These are phyloP conservation scores for Linum lewisii DNA, from an alignment of 345 rosid genomes.

Conservation along the genomic window DNA sequence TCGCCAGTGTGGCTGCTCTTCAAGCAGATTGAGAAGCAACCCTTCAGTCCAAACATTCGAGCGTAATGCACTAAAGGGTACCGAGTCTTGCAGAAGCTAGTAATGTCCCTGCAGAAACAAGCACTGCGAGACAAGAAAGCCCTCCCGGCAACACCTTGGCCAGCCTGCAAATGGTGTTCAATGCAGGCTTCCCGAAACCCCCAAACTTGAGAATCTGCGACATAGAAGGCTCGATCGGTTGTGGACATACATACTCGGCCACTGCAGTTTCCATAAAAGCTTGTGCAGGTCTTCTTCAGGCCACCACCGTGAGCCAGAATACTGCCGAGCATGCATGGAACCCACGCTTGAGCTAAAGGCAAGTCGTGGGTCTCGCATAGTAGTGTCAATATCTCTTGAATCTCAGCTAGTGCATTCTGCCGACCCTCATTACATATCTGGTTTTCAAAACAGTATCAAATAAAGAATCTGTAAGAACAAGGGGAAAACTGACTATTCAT, in stretches of 20 bases:
- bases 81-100: constrained; percentile 69
- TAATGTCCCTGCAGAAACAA: constrained; percentile 67
- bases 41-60: constrained; percentile 65
- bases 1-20: constrained; percentile 66
- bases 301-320: constrained; percentile 83
- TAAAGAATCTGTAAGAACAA: constrained; percentile 30
- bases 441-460: constrained; percentile 33
- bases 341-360: constrained; percentile 97
- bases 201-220: constrained; percentile 88
- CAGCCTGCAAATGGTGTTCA: constrained; percentile 92
- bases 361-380: constrained; percentile 76
- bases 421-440: constrained; percentile 94
- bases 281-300: constrained; percentile 71
- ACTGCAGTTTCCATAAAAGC: constrained; percentile 83
- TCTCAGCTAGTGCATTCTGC: constrained; percentile 78
- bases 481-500: constrained; percentile 27
- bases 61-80: constrained; percentile 94
- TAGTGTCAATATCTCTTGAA: constrained; percentile 75
- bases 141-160: constrained; percentile 88
- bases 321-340: constrained; percentile 84
- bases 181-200: constrained; percentile 89
- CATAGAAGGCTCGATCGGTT: constrained; percentile 75
- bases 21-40: constrained; percentile 80
- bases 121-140: constrained; percentile 63
- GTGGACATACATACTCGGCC: constrained; percentile 90